Conservation (phyloP, 352 stramenopile genomes). For the Pythium myriotylum region DNA sequence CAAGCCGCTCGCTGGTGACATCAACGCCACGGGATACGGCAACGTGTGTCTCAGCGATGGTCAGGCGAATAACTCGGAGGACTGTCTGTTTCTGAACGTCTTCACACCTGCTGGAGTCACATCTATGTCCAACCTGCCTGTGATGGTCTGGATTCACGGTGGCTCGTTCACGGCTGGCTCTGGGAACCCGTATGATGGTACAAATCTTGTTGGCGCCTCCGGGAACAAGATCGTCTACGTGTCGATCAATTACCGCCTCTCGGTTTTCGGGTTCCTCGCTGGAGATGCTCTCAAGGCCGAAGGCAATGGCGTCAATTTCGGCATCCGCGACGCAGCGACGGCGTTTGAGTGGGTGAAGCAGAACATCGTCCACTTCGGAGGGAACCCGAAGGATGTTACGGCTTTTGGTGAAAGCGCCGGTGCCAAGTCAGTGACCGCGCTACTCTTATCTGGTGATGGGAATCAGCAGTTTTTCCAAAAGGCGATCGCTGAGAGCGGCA, state of each 20-base stretch:
- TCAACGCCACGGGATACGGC: constrained; percentile 12
- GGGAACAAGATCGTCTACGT: constrained; percentile 36
- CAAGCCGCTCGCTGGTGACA: background rate
- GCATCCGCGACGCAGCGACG: constrained; percentile 27
- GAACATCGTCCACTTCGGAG: constrained; percentile 39
- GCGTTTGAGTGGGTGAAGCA: constrained; percentile 37
- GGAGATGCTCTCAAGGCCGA: background rate
- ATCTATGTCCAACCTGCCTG: constrained; percentile 27
- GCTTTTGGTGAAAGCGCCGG: constrained; percentile 19
- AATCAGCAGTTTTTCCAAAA: constrained; percentile 7
- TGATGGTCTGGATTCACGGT: constrained; percentile 41
- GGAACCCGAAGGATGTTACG: constrained; percentile 37
- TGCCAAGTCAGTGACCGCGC: background rate
- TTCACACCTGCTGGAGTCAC: constrained; percentile 29
- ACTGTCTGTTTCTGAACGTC: constrained; percentile 42
- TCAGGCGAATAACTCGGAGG: constrained; percentile 17
- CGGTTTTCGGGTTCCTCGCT: constrained; percentile 5
- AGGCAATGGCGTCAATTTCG: constrained; percentile 22
- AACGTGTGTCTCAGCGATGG: constrained; percentile 2
- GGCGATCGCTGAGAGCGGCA: constrained; percentile 6
- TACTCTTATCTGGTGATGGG: background rate
- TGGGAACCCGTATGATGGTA: constrained; percentile 4
- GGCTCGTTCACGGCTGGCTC: constrained; percentile 27
- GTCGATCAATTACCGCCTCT: constrained; percentile 32
- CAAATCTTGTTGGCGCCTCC: background rate